Base-by-base conservation (phyloP, 2,329 filamentous ascomycete genomes). In the Xylariales sp. region DNA sequence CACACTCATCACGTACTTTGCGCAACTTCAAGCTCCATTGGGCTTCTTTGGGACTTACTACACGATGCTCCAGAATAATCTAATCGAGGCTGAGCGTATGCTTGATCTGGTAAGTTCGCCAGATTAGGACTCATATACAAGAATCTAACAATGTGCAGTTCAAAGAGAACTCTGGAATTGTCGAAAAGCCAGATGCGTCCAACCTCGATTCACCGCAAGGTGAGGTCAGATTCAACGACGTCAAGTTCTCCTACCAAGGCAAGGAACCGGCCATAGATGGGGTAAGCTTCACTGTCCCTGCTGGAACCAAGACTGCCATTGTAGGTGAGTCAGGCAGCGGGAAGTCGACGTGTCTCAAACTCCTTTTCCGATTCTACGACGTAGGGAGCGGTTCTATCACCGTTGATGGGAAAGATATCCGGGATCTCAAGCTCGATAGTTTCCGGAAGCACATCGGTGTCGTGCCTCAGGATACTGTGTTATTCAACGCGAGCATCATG, bases 341-440 rank as follows among this genome's bases (percentile, higher is more conserved):
- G 25, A 80, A 80, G 49, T 78, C 74, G 1, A 80, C 76, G 1
- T 66, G 77, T 21, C 56, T 79, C 29, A 78, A 76, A 52, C 65
- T 81, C n/a, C 60, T 81, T 5, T 70, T 74, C 50, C 73, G 77
- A 1, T 78, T 77, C 50, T 81, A 80, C 54, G 75, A 80, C 44
- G 72, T 76, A 2, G 71, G 63, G 0, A 58, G 60, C 7, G 78
- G 78, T 2, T 62, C 62, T 9, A 74, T 82, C 45, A 58, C 61
- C 5, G 73, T 82, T 25, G 74, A 82, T 44, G 73, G 70, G 2
- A 71, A 79, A 43, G 73, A 80, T 46, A 65, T 82, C 42, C 70
- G 71, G 10, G 68, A 78, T 36, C 56, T 63, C 27, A 58, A 45
- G 36, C 37, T 45, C 10, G 32, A 47, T 39, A 74, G 72, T 44